Conservation (phyloP, 208 protist species). For the Trichomonas gallinae region DNA sequence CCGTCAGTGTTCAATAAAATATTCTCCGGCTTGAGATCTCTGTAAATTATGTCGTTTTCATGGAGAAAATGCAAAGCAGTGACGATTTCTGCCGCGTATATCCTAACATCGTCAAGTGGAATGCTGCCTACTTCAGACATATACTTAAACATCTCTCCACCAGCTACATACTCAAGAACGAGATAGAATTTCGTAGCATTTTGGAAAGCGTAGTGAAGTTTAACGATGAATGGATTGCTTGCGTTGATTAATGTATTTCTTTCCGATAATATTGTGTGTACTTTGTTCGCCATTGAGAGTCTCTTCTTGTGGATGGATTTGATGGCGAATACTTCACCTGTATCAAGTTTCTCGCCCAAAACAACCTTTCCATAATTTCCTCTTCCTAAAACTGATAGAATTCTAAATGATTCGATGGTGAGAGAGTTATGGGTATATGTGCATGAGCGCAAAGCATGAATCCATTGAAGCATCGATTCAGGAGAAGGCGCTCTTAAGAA, state of each 20-base stretch:
- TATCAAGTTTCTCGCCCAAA: background rate
- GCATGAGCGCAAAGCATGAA: background rate
- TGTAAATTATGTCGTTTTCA: constrained; percentile 20
- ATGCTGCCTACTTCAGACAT: background rate
- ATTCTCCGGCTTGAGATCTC: background rate
- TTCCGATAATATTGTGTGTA: background rate
- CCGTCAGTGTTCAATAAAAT: background rate
- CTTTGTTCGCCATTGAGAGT: background rate
- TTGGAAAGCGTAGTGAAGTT: background rate
- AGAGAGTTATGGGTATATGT: background rate
- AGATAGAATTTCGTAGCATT: background rate
- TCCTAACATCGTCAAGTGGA: background rate
- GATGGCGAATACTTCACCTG: background rate
- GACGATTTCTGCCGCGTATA: background rate
- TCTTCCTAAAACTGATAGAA: background rate
- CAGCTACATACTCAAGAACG: background rate
- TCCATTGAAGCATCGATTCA: background rate
- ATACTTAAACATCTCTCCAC: background rate
- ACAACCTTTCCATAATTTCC: constrained; percentile 7
- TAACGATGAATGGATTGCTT: background rate
- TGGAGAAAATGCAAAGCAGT: background rate
- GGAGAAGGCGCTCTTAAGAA: background rate
- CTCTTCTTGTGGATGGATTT: background rate
- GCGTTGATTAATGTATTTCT: background rate
- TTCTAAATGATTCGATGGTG: background rate